Conservation (phyloP, 2,329 filamentous ascomycete genomes). For the Neofusicoccum sp. region DNA sequence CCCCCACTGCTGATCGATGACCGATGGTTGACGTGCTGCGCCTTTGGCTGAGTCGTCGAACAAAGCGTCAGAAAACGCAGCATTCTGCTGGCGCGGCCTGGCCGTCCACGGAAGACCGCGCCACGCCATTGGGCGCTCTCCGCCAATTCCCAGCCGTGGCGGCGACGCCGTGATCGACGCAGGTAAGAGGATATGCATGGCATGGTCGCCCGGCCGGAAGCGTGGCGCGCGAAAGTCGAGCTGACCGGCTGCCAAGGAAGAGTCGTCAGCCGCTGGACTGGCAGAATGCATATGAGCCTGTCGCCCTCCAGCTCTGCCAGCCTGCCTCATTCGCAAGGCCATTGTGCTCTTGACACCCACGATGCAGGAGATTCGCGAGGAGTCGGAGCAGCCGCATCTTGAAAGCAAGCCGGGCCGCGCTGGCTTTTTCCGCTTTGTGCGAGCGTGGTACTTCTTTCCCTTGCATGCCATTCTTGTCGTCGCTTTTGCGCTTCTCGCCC, state of each 20-base stretch:
- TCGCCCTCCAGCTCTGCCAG: neutral
- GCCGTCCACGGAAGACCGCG: too few relatives aligned
- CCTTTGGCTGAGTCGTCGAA: conserved; percentile 5
- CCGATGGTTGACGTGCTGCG: neutral
- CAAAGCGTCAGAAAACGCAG: neutral
- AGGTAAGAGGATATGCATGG: neutral
- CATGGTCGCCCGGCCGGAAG: neutral
- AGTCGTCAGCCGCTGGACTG: neutral
- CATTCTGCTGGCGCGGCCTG: neutral
- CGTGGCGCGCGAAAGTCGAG: neutral
- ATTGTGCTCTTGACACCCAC: neutral
- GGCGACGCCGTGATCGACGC: conserved; percentile 11
- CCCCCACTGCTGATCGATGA: neutral
- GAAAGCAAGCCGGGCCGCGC: neutral
- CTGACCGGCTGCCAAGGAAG: neutral
- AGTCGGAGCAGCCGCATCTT: neutral
- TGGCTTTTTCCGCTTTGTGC: neutral
- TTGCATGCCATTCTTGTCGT: conserved; percentile 5
- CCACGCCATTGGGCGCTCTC: neutral
- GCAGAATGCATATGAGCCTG: conserved; percentile 3
- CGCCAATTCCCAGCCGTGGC: neutral
- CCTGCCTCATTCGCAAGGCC: neutral
- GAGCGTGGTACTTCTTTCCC: conserved; percentile 16
- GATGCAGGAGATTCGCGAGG: neutral
- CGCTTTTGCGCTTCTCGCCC: neutral